Evolutionary conservation across 1,284 basidiomycete genomes (phyloP).

Genomic region (Microbotryum lychnidis-dioicae): DNA sequence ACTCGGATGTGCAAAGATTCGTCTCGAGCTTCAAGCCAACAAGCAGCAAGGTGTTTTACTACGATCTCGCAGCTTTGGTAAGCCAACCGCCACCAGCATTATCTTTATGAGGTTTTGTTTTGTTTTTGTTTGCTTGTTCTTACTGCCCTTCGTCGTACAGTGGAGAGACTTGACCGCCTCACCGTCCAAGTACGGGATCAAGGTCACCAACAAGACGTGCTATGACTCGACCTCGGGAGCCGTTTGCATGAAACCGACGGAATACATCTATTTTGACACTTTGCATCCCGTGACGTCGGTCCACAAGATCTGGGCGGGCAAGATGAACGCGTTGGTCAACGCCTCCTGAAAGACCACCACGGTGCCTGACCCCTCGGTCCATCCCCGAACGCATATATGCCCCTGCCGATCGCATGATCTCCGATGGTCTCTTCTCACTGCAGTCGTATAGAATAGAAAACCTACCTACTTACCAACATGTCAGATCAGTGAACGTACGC

Average conservation of each 20-base stretch:
- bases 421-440: too few relatives aligned
- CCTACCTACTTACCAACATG: too few relatives aligned
- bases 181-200: slow-evolving; percentile 12
- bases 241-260: slow-evolving; percentile 19
- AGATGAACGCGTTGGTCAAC: slow-evolving; percentile 17
- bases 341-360: too few relatives aligned
- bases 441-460: too few relatives aligned
- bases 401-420: too few relatives aligned
- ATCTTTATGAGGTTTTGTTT: background rate
- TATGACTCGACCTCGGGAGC: slow-evolving; percentile 13
- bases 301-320: slow-evolving; percentile 16
- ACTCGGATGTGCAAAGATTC: slow-evolving; percentile 14
- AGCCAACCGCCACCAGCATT: background rate
- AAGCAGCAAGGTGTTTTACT: slow-evolving; percentile 9
- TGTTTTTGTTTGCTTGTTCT: too few relatives aligned
- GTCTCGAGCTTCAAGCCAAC: background rate
- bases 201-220: slow-evolving; percentile 13
- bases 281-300: slow-evolving; percentile 25
- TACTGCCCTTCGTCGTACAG: background rate
- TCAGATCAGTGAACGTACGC: too few relatives aligned
- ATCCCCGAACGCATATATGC: too few relatives aligned
- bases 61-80: slow-evolving; percentile 20
- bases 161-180: slow-evolving; percentile 17
- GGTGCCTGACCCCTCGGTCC: too few relatives aligned
- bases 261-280: slow-evolving; percentile 26